Conservation (phyloP, 2,329 filamentous ascomycete genomes). For the Ceratocystis colombiana region DNA sequence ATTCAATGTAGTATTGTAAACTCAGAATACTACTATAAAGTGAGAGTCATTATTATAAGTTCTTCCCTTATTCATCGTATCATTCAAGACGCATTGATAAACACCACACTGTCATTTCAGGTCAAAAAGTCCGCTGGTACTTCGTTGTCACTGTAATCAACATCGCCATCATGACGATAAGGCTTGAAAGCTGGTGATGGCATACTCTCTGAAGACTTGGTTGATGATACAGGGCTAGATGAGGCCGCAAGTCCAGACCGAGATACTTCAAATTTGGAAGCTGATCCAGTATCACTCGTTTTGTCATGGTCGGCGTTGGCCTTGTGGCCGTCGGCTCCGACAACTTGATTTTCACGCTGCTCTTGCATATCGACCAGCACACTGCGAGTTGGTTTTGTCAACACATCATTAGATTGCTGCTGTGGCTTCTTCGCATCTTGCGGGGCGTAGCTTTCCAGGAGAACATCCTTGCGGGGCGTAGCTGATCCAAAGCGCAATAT, state of each 20-base stretch:
- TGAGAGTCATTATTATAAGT: too few relatives aligned
- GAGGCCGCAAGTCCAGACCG: slow-evolving; percentile 15
- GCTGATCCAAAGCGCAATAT: slow-evolving; percentile 41
- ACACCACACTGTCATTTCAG: neutral
- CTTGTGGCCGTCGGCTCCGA: neutral
- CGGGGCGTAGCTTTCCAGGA: neutral
- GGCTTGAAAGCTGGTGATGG: slow-evolving; percentile 25
- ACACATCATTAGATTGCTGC: neutral
- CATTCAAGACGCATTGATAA: too few relatives aligned
- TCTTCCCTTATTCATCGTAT: too few relatives aligned
- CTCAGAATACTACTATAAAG: too few relatives aligned
- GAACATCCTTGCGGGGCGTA: slow-evolving; percentile 25
- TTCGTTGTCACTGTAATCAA: slow-evolving; percentile 36
- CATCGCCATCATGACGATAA: slow-evolving; percentile 18
- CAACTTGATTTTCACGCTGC: neutral
- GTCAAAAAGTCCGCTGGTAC: slow-evolving; percentile 35
- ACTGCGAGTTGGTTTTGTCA: neutral
- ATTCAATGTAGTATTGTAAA: too few relatives aligned
- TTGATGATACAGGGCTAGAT: slow-evolving; percentile 13
- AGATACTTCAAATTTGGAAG: slow-evolving; percentile 25
- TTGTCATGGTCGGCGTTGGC: neutral
- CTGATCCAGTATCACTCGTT: neutral
- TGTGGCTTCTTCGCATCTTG: neutral
- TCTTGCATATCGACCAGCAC: slow-evolving; percentile 4
- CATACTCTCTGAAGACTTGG: slow-evolving; percentile 21